Percentiles rank a stretch among this genome's conserved stretches.
Evolutionary conservation across 768 basidiomycete species (phyloP).

Genomic region (Suillus ampliporus): DNA sequence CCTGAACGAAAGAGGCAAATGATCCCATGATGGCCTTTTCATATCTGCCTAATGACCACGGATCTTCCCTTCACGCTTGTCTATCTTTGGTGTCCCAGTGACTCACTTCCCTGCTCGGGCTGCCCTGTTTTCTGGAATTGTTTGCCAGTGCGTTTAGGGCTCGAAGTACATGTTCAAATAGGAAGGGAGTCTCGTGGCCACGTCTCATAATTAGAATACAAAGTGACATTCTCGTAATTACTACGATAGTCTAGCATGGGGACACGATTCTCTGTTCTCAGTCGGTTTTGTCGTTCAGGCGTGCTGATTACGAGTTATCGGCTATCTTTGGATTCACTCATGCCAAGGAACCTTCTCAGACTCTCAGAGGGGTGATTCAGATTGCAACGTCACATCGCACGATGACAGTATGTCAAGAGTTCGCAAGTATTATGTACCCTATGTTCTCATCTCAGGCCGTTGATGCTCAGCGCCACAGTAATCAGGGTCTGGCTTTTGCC

Average conservation of each 20-base stretch:
- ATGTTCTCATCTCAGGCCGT: slow-evolving; percentile 1
- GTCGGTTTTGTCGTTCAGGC: neutral
- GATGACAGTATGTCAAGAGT: slow-evolving; percentile 1
- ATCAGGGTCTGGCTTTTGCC: neutral
- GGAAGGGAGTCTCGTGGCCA: neutral
- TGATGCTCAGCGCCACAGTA: neutral
- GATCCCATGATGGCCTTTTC: slow-evolving; percentile 15
- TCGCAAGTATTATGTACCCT: neutral
- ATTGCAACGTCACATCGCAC: slow-evolving; percentile 7
- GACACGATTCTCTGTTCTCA: neutral
- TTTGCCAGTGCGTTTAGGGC: slow-evolving; percentile 5
- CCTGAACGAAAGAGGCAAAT: slow-evolving; percentile 16
- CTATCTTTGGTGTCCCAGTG: slow-evolving; percentile 6
- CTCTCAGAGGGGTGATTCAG: neutral
- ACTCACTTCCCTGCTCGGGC: slow-evolving; percentile 11
- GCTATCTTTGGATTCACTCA: slow-evolving; percentile 1
- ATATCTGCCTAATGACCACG: slow-evolving; percentile 14
- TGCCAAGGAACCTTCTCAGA: neutral
- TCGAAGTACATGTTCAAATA: slow-evolving; percentile 4
- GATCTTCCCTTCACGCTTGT: slow-evolving; percentile 23
- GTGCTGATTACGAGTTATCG: slow-evolving; percentile 3
- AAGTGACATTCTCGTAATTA: slow-evolving; percentile 3
- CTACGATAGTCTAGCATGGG: slow-evolving; percentile 2
- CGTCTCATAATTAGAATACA: slow-evolving; percentile 3
- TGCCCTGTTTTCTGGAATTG: slow-evolving; percentile 6